A percentile compares a stretch with the other conserved stretches of the same genome.
These are phyloP conservation scores for Solanum lignicaule DNA, from an alignment of 257 asterid genomes.

Conservation along the genomic window DNA sequence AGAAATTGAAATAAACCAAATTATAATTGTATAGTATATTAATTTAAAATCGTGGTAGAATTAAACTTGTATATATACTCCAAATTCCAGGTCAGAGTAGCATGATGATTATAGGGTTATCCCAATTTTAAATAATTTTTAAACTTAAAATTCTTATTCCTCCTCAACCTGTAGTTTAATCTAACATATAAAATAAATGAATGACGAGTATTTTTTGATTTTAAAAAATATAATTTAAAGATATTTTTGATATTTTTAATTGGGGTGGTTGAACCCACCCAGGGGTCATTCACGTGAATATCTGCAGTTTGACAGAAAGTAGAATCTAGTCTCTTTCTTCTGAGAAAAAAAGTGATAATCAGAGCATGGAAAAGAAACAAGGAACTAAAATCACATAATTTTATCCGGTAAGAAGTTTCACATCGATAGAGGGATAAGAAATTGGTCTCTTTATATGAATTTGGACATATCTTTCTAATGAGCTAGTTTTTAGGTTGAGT, in stretches of 20 bases:
- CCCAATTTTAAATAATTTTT: neutral
- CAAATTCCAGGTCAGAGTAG: neutral
- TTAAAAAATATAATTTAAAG: neutral
- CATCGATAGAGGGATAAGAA: accelerated
- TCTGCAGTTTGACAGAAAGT: neutral
- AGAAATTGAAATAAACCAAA: neutral
- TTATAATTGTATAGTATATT: neutral
- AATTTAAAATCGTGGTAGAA: neutral
- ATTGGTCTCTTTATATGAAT: too few relatives aligned
- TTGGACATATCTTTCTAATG: too few relatives aligned
- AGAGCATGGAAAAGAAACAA: neutral
- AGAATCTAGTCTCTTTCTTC: neutral
- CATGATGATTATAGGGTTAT: neutral
- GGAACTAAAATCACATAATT: neutral
- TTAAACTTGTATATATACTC: neutral
- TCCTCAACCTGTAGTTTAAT: too few relatives aligned
- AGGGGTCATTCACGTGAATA: neutral
- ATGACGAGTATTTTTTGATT: too few relatives aligned
- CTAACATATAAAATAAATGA: too few relatives aligned
- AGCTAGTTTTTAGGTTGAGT: too few relatives aligned
- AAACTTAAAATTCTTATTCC: neutral
- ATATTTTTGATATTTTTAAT: too few relatives aligned
- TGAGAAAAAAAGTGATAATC: neutral
- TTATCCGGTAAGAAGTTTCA: too few relatives aligned
- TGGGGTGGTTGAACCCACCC: neutral